Evolutionary conservation across 225 moss, liverwort and hornwort species (phyloP).

Genomic region (Polytrichum formosum): DNA sequence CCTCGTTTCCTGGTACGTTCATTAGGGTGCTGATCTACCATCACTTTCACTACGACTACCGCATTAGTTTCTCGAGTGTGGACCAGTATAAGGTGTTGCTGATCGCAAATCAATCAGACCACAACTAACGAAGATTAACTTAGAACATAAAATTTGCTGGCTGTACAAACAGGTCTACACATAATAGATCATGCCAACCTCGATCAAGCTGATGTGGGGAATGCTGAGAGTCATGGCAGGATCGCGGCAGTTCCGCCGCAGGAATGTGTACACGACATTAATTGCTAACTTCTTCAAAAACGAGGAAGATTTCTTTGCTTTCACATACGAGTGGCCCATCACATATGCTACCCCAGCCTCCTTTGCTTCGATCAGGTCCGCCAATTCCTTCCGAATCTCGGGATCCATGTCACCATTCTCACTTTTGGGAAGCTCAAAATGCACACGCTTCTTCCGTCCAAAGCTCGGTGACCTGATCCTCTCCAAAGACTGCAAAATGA

Average conservation of each 20-base stretch:
- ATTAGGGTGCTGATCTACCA: too few relatives aligned
- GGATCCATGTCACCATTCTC: background rate
- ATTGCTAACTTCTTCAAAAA: conserved; percentile 23
- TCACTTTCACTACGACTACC: too few relatives aligned
- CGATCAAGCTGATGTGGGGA: conserved; percentile 30
- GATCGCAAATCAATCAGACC: too few relatives aligned
- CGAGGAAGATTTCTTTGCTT: conserved; percentile 28
- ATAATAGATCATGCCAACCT: conserved; percentile 49
- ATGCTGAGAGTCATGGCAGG: conserved; percentile 15
- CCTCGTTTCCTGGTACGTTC: too few relatives aligned
- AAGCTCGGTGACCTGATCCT: conserved; percentile 18
- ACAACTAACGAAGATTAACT: too few relatives aligned
- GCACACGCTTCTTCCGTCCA: conserved; percentile 49
- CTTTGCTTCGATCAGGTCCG: conserved; percentile 18
- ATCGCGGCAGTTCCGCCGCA: conserved; percentile 29
- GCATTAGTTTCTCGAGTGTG: too few relatives aligned
- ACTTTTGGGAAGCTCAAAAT: conserved; percentile 46
- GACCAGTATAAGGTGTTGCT: too few relatives aligned
- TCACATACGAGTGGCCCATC: conserved; percentile 33
- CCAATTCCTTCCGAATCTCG: conserved; percentile 16
- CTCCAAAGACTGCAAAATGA: conserved; percentile 19
- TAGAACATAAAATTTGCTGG: too few relatives aligned
- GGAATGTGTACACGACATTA: conserved; percentile 28
- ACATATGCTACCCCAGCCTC: conserved; percentile 31
- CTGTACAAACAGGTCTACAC: conserved; percentile 18